phyloP scores from a whole-genome alignment of 73 alveolate genomes.

The Tetrahymena malaccensis region DNA sequence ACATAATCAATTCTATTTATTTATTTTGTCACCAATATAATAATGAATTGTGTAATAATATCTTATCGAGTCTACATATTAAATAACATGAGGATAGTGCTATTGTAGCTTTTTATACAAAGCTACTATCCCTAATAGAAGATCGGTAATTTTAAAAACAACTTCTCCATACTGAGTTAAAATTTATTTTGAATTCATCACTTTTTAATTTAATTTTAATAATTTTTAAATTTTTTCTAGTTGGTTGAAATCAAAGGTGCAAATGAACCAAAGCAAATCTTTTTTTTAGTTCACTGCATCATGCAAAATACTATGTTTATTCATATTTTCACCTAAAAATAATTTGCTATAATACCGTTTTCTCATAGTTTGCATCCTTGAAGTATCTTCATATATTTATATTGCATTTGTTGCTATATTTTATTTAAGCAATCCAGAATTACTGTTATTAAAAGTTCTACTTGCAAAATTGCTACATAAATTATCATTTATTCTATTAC shows the following conservation, averaged over 20 bases:
- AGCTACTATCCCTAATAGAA: not conserved
- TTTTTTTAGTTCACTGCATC: not conserved
- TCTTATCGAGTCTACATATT: not conserved
- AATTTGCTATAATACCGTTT: not conserved
- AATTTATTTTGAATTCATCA: not conserved
- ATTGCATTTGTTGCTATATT: not conserved
- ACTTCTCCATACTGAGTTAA: not conserved
- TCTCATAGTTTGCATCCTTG: not conserved
- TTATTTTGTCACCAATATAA: not conserved
- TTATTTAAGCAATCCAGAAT: not conserved
- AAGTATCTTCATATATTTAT: not conserved
- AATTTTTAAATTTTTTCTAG: not conserved
- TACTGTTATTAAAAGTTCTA: not conserved
- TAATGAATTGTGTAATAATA: not conserved
- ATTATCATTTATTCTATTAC: not conserved
- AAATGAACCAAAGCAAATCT: not conserved
- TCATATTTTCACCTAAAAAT: not conserved
- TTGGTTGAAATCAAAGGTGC: not conserved
- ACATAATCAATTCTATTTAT: not conserved
- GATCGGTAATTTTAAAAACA: not conserved
- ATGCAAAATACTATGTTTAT: not conserved
- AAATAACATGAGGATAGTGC: not conserved
- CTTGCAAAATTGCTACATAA: too few relatives aligned
- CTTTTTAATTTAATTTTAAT: not conserved
- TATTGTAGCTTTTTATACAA: not conserved